These are phyloP conservation scores for Neoboletus subvelutipes DNA, from an alignment of 768 basidiomycete genomes.

Conservation along the genomic window DNA sequence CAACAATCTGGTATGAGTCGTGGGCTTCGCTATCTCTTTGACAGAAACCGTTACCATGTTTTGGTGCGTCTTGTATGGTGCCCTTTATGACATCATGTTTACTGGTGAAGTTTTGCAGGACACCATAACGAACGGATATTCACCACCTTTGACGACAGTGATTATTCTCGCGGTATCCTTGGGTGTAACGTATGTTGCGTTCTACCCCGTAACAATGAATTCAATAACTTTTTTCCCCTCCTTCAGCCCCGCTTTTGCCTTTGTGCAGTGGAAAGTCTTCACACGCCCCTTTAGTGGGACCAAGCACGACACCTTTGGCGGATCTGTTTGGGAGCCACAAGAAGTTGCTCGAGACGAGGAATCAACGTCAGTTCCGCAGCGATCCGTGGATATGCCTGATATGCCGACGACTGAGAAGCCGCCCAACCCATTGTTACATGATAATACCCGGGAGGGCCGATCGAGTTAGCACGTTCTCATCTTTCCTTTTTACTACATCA, in stretches of 20 bases:
- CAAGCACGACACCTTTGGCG: constrained; percentile 18
- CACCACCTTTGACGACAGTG: constrained; percentile 48
- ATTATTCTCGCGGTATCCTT: constrained; percentile 55
- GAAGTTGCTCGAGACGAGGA: constrained; percentile 25
- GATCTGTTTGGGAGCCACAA: constrained; percentile 28
- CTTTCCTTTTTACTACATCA: constrained; percentile 3
- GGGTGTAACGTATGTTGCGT: constrained; percentile 49
- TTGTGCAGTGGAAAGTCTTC: constrained; percentile 54
- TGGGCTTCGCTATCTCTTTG: constrained; percentile 62
- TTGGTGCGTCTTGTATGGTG: constrained; percentile 39
- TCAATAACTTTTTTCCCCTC: background rate
- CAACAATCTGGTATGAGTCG: constrained; percentile 61
- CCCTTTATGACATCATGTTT: background rate
- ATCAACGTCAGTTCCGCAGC: constrained; percentile 10
- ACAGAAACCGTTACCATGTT: constrained; percentile 57
- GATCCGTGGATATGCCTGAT: constrained; percentile 12
- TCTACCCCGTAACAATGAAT: background rate
- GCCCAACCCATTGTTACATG: constrained; percentile 1
- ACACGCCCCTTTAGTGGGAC: constrained; percentile 45
- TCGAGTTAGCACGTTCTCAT: constrained; percentile 4
- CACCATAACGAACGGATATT: constrained; percentile 46
- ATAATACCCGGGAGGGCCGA: constrained; percentile 6
- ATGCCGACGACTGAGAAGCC: constrained; percentile 23
- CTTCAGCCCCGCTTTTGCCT: constrained; percentile 51
- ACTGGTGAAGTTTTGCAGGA: constrained; percentile 37